Evolutionary conservation across 2,329 filamentous ascomycete genomes (phyloP).

Genomic region (Colletotrichum plurivorum): DNA sequence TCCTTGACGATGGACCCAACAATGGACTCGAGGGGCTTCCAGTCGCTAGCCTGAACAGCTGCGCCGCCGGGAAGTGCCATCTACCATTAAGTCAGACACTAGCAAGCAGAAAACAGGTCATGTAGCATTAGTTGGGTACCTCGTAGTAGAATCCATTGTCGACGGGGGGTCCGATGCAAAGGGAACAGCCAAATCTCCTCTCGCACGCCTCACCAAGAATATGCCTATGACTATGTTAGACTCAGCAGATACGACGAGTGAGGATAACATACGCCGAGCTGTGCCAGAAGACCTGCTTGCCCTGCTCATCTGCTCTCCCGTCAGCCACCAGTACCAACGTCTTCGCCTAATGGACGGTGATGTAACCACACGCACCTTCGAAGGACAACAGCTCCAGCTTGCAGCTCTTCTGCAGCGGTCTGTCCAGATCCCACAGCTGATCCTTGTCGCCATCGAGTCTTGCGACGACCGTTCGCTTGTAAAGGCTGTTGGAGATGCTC

Average conservation of each 20-base stretch:
- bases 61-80: slow-evolving; percentile 72
- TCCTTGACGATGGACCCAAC: slow-evolving; percentile 92
- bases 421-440: slow-evolving; percentile 91
- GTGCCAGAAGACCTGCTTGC: slow-evolving; percentile 98
- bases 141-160: slow-evolving; percentile 97
- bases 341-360: background rate
- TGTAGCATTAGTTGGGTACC: slow-evolving; percentile 53
- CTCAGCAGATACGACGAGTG: background rate
- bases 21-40: slow-evolving; percentile 86
- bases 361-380: slow-evolving; percentile 57
- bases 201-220: slow-evolving; percentile 96
- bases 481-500: slow-evolving; percentile 86
- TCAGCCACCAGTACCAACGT: slow-evolving; percentile 1
- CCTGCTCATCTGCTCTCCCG: slow-evolving; percentile 68
- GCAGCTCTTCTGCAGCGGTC: slow-evolving; percentile 90
- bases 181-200: slow-evolving; percentile 88
- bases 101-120: too few species aligned
- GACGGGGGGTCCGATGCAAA: slow-evolving; percentile 94
- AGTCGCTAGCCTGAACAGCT: slow-evolving; percentile 82
- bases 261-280: slow-evolving; percentile 68
- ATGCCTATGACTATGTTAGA: slow-evolving; percentile 60
- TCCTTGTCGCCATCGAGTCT: slow-evolving; percentile 79
- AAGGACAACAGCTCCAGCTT: slow-evolving; percentile 89
- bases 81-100: background rate
- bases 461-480: slow-evolving; percentile 89